A percentile compares a stretch with the other conserved stretches of the same genome.
Conservation (phyloP, 148 eudicot genomes). For the Polygonum maritimum region DNA sequence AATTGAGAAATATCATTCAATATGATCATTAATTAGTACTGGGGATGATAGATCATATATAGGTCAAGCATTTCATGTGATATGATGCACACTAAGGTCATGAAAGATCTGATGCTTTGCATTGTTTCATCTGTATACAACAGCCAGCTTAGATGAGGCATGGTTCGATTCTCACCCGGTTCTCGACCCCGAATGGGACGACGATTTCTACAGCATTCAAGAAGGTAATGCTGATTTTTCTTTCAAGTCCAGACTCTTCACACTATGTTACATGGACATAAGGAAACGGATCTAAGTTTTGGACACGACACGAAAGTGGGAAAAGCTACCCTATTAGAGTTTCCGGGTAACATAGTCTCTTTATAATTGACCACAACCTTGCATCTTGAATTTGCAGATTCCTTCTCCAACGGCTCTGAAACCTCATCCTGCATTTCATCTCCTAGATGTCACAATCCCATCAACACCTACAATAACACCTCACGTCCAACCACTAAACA, state of each 20-base stretch:
- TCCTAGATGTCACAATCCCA: slow-evolving; percentile 39
- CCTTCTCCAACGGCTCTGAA: slow-evolving; percentile 44
- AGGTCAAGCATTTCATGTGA: neutral
- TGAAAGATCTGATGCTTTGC: neutral
- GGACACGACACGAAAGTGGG: too few relatives aligned
- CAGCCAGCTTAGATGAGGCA: slow-evolving; percentile 51
- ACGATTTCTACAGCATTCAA: slow-evolving; percentile 69
- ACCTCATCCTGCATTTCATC: slow-evolving; percentile 38
- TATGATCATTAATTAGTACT: neutral
- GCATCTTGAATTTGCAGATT: slow-evolving; percentile 27
- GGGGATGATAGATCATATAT: neutral
- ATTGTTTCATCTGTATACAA: neutral
- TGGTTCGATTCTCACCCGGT: slow-evolving; percentile 48
- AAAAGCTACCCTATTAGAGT: too few relatives aligned
- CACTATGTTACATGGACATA: too few relatives aligned
- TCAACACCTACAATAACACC: slow-evolving; percentile 3
- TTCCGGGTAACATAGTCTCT: too few relatives aligned
- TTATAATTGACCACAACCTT: neutral
- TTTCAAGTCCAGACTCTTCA: neutral
- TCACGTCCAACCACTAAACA: slow-evolving; percentile 1
- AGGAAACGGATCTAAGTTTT: too few relatives aligned
- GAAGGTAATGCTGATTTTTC: slow-evolving; percentile 32
- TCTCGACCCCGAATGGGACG: slow-evolving; percentile 57
- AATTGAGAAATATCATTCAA: neutral
- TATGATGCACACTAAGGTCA: neutral